A percentile compares a stretch with the other conserved stretches of the same genome.
Evolutionary conservation across 768 basidiomycete species (phyloP).

Genomic region (Suillus ampliporus): DNA sequence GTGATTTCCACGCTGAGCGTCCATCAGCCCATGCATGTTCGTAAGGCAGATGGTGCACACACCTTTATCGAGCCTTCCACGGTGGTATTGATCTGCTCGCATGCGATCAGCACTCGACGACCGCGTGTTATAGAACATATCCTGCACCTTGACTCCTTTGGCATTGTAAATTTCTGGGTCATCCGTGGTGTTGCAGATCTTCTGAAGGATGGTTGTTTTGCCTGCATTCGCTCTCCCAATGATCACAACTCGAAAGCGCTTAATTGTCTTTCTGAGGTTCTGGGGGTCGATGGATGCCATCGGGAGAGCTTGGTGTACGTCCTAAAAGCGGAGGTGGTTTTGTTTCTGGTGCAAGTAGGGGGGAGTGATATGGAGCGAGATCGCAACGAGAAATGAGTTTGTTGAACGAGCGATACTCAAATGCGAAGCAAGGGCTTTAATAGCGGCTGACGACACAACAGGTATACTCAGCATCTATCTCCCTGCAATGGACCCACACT

Average conservation of each 20-base stretch:
- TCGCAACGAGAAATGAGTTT: background rate
- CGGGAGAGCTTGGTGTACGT: background rate
- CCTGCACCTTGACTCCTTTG: background rate
- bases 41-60: conserved; percentile 18
- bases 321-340: background rate
- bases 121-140: background rate
- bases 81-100: background rate
- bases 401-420: too few species aligned
- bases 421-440: background rate
- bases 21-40: conserved; percentile 14
- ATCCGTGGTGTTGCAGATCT: background rate
- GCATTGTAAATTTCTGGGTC: background rate
- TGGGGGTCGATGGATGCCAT: background rate
- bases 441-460: background rate
- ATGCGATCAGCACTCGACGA: background rate
- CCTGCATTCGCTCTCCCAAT: background rate
- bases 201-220: background rate
- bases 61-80: background rate
- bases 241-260: background rate
- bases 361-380: background rate
- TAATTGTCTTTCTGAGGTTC: background rate
- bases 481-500: too few species aligned
- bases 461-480: background rate
- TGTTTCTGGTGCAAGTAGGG: background rate
- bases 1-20: conserved; percentile 20